phyloP scores from a whole-genome alignment of 1,284 basidiomycete genomes.

The Ceratorhiza oryzae-sativae region DNA sequence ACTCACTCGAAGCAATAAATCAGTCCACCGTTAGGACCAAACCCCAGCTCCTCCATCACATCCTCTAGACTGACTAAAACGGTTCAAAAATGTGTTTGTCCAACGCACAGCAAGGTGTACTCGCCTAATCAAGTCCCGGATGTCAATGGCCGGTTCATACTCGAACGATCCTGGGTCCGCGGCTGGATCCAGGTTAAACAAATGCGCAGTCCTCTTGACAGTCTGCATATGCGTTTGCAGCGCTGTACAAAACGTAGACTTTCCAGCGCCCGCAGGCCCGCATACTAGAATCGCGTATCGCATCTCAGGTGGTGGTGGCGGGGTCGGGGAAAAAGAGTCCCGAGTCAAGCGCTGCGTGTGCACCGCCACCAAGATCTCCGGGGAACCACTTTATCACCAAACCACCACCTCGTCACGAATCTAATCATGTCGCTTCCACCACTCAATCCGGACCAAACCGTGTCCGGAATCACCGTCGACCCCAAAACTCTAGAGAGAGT shows the following conservation, averaged over 20 bases:
- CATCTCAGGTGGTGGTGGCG: slow-evolving; percentile 57
- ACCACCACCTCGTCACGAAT: slow-evolving; percentile 9
- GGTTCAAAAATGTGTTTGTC: not conserved
- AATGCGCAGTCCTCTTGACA: slow-evolving; percentile 84
- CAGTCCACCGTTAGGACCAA: slow-evolving; percentile 96
- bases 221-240: slow-evolving; percentile 91
- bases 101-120: not conserved
- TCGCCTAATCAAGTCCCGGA: slow-evolving; percentile 80
- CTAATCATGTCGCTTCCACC: slow-evolving; percentile 80
- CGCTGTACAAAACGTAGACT: slow-evolving; percentile 92
- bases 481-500: slow-evolving; percentile 84
- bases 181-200: slow-evolving; percentile 98
- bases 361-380: slow-evolving; percentile 18
- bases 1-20: slow-evolving; percentile 99
- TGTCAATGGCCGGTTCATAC: slow-evolving; percentile 92
- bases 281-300: slow-evolving; percentile 80
- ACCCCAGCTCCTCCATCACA: slow-evolving; percentile 94
- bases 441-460: slow-evolving; percentile 70
- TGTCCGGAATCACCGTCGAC: slow-evolving; percentile 83
- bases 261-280: slow-evolving; percentile 96
- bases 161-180: slow-evolving; percentile 88
- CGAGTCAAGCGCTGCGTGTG: not conserved
- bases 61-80: slow-evolving; percentile 73
- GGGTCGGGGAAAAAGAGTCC: not conserved
- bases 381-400: slow-evolving; percentile 11